A percentile compares a stretch with the other conserved stretches of the same genome.
These are phyloP conservation scores for Trebouxia sp. DNA, from an alignment of 139 green algal species.

Conservation along the genomic window DNA sequence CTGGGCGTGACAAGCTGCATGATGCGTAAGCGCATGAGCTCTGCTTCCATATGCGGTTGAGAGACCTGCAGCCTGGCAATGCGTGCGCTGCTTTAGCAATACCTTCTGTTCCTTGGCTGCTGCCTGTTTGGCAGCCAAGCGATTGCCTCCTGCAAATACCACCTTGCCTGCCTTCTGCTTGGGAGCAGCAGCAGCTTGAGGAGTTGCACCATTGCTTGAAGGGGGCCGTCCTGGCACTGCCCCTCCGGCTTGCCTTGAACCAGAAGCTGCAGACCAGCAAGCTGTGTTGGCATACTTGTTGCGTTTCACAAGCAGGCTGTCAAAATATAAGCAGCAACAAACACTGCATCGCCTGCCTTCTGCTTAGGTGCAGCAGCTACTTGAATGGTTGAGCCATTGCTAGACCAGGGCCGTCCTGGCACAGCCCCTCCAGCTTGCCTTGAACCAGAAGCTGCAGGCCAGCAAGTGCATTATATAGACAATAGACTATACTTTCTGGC, in stretches of 20 bases:
- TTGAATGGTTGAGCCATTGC: not conserved
- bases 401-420: not conserved
- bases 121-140: conserved; percentile 65
- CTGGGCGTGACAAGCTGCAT: too few species aligned
- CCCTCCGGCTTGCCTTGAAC: not conserved
- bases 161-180: conserved; percentile 65
- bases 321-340: too few species aligned
- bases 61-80: too few species aligned
- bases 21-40: too few species aligned
- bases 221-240: conserved; percentile 3
- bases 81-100: not conserved
- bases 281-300: too few species aligned
- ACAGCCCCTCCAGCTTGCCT: not conserved
- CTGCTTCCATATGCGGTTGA: too few species aligned
- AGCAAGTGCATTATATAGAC: too few species aligned
- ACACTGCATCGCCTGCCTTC: conserved; percentile 69
- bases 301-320: too few species aligned
- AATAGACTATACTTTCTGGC: too few species aligned
- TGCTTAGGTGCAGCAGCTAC: conserved; percentile 13
- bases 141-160: conserved; percentile 63
- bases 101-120: conserved; percentile 29
- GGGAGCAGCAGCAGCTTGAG: not conserved
- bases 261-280: not conserved
- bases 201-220: conserved; percentile 1
- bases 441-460: not conserved